Percentiles rank a stretch among this genome's conserved stretches.
Conservation (phyloP, 2,329 filamentous ascomycete genomes). For the Chrysoporthe cubensis region DNA sequence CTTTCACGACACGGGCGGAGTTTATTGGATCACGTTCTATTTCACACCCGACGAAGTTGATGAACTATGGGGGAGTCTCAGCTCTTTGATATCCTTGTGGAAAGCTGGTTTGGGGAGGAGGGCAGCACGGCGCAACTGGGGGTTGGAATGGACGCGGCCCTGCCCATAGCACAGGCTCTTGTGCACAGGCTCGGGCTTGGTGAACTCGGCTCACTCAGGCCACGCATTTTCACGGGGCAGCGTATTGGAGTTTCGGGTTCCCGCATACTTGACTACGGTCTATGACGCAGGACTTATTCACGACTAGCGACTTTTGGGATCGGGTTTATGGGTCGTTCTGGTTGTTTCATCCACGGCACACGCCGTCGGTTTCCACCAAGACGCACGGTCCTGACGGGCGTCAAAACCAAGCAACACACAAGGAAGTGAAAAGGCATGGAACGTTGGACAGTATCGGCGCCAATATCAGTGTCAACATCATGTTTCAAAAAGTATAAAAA, state of each 20-base stretch:
- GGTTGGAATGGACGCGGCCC: conserved; percentile 7
- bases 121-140: conserved; percentile 27
- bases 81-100: conserved; percentile 17
- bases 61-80: conserved; percentile 19
- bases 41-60: conserved; percentile 22
- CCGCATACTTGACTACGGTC: conserved; percentile 24
- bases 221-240: conserved; percentile 28
- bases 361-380: conserved; percentile 6
- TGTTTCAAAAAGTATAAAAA: conserved; percentile 23
- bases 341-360: conserved; percentile 10
- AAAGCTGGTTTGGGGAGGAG: conserved; percentile 8
- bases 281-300: conserved; percentile 15
- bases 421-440: conserved; percentile 17
- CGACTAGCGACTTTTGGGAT: background rate
- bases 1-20: conserved; percentile 26
- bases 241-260: conserved; percentile 26
- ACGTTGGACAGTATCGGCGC: conserved; percentile 7
- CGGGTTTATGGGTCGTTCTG: conserved; percentile 6
- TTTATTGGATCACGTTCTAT: conserved; percentile 17
- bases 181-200: conserved; percentile 9
- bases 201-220: conserved; percentile 15
- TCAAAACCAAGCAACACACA: conserved; percentile 17
- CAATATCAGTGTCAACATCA: conserved; percentile 10
- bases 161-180: conserved; percentile 3
- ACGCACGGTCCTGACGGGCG: conserved; percentile 5